Base-by-base conservation (phyloP, 2,329 filamentous ascomycete genomes). In the Fusarium transvaalense region DNA sequence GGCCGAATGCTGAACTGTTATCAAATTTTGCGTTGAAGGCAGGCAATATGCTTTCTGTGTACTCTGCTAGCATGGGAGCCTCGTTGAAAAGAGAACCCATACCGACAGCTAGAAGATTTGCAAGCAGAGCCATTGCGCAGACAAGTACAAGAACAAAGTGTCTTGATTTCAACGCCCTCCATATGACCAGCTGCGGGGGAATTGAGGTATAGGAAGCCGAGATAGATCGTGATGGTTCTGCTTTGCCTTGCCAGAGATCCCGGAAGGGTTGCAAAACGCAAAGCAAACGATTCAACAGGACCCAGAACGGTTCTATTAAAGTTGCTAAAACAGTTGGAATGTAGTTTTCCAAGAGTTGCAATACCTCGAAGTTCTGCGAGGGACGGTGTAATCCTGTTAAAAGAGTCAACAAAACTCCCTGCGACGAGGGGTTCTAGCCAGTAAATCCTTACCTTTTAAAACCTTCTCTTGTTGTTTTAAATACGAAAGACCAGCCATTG, bases 211-310 rank as follows among this genome's bases (percentile, higher is more conserved):
- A 90, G 13, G 76, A 78, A 0, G 79, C 74, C 3, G 19, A 23
- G 2, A 5, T 84, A 72, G 0, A 86, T 61, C 0, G 85, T 81
- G 80, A 78, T 0, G 79, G 64, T 2, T 60, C 48, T 0, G 79
- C 76, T 4, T 66, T 71, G 0, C 84, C 82, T 7, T 68, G 61
- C 21, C 79, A 78, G 0, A 90, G 75, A 15, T 85, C 81, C 3
- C 84, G 79, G 19, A 88, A 84, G 0, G 88, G 88, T 31, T 88
- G 83, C 0, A 90, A 64, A 10, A 88, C 71, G 39, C 85, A 88
- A 0, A 88, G 66, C 0, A 85, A 55, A 0, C 87, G 79, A 41
- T 87, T 89, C 0, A 90, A 58, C 0, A 89, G 69, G 0, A 87
- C 75, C 83, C 87, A 88, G 2, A 86, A 79, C 0, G 88, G 87